A percentile compares a stretch with the other conserved stretches of the same genome.
phyloP scores from a whole-genome alignment of 257 asterid species.

The Petunia secreta region DNA sequence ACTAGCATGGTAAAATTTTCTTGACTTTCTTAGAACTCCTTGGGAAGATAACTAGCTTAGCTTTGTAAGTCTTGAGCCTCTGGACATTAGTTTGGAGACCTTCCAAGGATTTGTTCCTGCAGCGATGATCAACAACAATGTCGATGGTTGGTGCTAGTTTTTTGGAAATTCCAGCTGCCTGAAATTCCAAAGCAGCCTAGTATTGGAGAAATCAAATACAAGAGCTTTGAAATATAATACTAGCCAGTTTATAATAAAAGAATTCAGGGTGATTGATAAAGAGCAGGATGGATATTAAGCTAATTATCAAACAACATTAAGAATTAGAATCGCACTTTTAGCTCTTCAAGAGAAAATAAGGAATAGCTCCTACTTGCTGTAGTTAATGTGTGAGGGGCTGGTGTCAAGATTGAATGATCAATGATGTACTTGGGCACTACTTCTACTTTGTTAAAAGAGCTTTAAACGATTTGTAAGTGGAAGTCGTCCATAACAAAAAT shows the following conservation, averaged over 20 bases:
- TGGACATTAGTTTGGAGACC: constrained; percentile 43
- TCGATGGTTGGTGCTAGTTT: constrained; percentile 42
- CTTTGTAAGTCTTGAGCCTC: constrained; percentile 43
- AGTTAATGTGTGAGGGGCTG: too few relatives aligned
- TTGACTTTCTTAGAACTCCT: constrained; percentile 35
- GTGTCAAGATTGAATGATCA: too few relatives aligned
- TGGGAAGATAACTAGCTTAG: constrained; percentile 43
- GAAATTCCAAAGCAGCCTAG: background rate
- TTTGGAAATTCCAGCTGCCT: constrained; percentile 42
- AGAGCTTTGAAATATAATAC: background rate
- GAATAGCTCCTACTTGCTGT: too few relatives aligned
- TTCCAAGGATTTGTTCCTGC: constrained; percentile 42
- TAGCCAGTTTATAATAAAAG: background rate
- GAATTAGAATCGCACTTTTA: constrained; percentile 27
- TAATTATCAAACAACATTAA: too few relatives aligned
- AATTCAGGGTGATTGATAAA: background rate
- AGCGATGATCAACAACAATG: constrained; percentile 44
- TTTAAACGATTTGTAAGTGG: too few relatives aligned
- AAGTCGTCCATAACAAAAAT: too few relatives aligned
- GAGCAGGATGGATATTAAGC: background rate
- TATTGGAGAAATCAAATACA: background rate
- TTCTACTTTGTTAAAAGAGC: too few relatives aligned
- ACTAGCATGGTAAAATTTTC: background rate
- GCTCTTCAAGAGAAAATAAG: constrained; percentile 41
- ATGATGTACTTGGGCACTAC: too few relatives aligned